Base-by-base conservation (phyloP, 129 eudicot genomes). In the Chrysanthemum makinoi region DNA sequence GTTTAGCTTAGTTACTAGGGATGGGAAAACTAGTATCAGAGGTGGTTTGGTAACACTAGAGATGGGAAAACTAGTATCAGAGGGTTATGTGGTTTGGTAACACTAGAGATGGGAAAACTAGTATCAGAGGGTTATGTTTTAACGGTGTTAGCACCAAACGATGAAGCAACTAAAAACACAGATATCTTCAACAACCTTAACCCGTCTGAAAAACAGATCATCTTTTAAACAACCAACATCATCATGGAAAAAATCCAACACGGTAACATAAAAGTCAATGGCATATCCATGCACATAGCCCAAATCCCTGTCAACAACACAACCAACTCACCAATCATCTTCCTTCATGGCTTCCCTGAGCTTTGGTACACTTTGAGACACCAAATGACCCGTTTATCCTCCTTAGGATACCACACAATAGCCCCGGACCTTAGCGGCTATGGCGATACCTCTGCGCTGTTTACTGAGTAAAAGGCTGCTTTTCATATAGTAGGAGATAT, bases 291-390 rank as follows among this genome's bases (percentile, higher is more conserved):
- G 43, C 66, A 61, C n/a, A 14, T 26, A 28, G 66, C 66, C 15
- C 66, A 61, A 16, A 61, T 61, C 66, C 20, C 26, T 19, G 6
- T 26, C 0, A 57, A 12, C 15, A 57, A 20, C 62, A 6, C 62
- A 57, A 8, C 33, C 33, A 17, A 17, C 57, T 17, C 46, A 26
- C 66, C 46, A 61, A 61, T 61, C 46, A 35, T 61, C 46, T 61
- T 61, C 46, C 15, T 61, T n/a, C 66, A 61, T n/a, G 66, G 66
- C 33, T 61, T 26, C 66, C 66, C 66, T 7, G 66, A 61, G 33
- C 66, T 61, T 28, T 61, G 66, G 66, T 72, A 72, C 59, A 7
- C 76, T 10, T 72, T 68, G 76, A 66, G 76, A 14, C 76, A 61
- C 66, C 66, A 61, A 43, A 61, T 61, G 66, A 35, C 14, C 17